Percentiles rank a stretch among this genome's conserved stretches.
Evolutionary conservation across 2,329 filamentous ascomycete species (phyloP).

Genomic region (Apiospora kogelbergensis): DNA sequence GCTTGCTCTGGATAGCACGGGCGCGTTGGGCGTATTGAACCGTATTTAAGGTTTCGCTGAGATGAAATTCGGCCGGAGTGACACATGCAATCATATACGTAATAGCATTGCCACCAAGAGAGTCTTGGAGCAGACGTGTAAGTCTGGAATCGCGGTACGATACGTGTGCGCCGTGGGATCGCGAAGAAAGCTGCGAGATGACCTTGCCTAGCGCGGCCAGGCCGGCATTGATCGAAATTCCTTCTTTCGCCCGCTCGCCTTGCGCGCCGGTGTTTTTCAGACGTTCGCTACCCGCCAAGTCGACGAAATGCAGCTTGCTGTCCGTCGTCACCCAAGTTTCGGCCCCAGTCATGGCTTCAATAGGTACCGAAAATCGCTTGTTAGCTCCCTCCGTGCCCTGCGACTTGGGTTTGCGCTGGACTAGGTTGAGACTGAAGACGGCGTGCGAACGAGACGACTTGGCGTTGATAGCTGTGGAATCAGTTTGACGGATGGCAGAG

Average conservation of each 20-base stretch:
- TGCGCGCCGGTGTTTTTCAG: slow-evolving; percentile 97
- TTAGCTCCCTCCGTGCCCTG: slow-evolving; percentile 50
- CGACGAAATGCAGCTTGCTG: slow-evolving; percentile 98
- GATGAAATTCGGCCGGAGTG: slow-evolving; percentile 92
- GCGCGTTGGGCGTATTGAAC: slow-evolving; percentile 96
- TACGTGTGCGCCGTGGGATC: slow-evolving; percentile 83
- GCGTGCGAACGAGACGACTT: slow-evolving; percentile 97
- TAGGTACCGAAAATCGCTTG: slow-evolving; percentile 82
- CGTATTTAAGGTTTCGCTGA: slow-evolving; percentile 96
- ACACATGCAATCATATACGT: slow-evolving; percentile 99
- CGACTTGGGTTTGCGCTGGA: slow-evolving; percentile 73
- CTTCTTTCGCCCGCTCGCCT: slow-evolving; percentile 90
- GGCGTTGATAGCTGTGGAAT: slow-evolving; percentile 95
- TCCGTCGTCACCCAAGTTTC: slow-evolving; percentile 80
- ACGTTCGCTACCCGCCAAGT: slow-evolving; percentile 93
- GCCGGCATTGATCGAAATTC: slow-evolving; percentile 97
- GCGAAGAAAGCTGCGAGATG: slow-evolving; percentile 94
- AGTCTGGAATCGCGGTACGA: slow-evolving; percentile 98
- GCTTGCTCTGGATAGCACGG: slow-evolving; percentile 95
- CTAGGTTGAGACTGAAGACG: slow-evolving; percentile 91
- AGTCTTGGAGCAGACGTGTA: slow-evolving; percentile 92
- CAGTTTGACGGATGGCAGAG: slow-evolving; percentile 91
- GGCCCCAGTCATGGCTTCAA: slow-evolving; percentile 74
- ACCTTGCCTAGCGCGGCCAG: slow-evolving; percentile 95
- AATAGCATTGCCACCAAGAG: slow-evolving; percentile 92